These are phyloP conservation scores for Dendrostoma leiphaemia DNA, from an alignment of 2,329 filamentous ascomycete genomes.

Conservation along the genomic window DNA sequence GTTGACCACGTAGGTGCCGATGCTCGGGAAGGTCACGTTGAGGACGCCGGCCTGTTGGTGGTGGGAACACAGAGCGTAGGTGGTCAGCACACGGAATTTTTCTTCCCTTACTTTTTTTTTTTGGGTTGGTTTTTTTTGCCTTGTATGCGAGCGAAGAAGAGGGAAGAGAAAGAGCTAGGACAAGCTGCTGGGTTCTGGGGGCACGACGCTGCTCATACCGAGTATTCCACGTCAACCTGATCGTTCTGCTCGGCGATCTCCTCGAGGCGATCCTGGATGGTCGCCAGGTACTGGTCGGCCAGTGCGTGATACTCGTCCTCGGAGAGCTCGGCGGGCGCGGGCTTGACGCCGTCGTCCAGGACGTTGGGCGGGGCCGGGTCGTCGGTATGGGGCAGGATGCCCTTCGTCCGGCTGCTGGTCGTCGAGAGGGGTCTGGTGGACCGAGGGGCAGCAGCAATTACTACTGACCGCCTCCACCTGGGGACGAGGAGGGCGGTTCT, in stretches of 20 bases:
- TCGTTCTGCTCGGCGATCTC: conserved; percentile 68
- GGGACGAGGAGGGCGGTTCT: neutral
- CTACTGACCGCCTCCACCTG: neutral
- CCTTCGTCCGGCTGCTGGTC: conserved; percentile 37
- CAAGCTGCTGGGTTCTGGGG: no score
- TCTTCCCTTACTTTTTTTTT: no score
- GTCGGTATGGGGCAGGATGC: conserved; percentile 59
- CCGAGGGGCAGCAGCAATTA: no score
- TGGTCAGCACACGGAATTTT: no score
- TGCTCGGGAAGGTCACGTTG: conserved; percentile 65
- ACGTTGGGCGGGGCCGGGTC: conserved; percentile 48
- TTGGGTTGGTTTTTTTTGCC: no score
- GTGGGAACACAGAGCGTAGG: neutral
- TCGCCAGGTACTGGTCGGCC: conserved; percentile 71
- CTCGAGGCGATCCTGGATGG: conserved; percentile 62
- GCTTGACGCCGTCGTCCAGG: conserved; percentile 27
- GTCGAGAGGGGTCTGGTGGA: conserved; percentile 29
- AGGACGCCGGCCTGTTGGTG: conserved; percentile 78
- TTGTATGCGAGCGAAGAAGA: neutral
- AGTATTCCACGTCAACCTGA: conserved; percentile 85
- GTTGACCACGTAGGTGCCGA: conserved; percentile 91
- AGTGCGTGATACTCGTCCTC: conserved; percentile 73
- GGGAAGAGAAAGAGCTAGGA: no score
- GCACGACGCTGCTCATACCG: conserved; percentile 61
- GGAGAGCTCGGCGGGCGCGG: conserved; percentile 59